Evolutionary conservation across 78 protist genomes (phyloP), one percentile per base, ranked within the genome.

Genomic region (Diacronema lutheri): DNA sequence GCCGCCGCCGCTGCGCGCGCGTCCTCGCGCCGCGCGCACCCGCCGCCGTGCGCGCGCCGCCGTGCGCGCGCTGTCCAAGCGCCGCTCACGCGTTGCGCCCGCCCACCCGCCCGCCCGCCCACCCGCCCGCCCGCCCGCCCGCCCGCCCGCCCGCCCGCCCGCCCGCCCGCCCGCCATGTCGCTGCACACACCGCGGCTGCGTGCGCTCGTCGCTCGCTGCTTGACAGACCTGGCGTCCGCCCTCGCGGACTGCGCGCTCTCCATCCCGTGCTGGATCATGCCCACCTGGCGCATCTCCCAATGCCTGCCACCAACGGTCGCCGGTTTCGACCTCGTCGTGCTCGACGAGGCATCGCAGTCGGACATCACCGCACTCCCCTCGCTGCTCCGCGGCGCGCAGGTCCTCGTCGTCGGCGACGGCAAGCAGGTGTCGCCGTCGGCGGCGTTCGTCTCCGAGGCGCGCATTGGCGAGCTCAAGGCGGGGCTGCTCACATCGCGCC

Each of bases 261-360:
- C 76, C 31, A n/a, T 69, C 23, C 76, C 76, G 33, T 69, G 76
- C 55, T 69, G 76, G 76, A 38, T 69, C 55, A 69, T 69, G 76
- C 76, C 76, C n/a, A 69, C 76, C 14, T 69, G 76, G 76, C 44
- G 76, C 55, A 10, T 69, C 29, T 69, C 55, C 31, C 76, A 69
- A 55, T 69, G 55, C 31, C 46, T 69, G 55, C 50, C 76, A 0
- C 26, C 76, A 16, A 10, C 44, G 20, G 12, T 69, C 21, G 1
- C 31, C 50, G 7, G 55, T 0, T 69, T 69, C 76, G 76, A 69
- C 76, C 50, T 69, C 12, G 76, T 69, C n/a, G 50, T 69, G 7
- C 26, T 69, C 31, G 76, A 69, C 76, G 76, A 69, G 76, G 76
- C 76, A n/a, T 69, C 76, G 50, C 76, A 69, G 76, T 69, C 76